A percentile compares a stretch with the other conserved stretches of the same genome.
Conservation (phyloP, 2,329 filamentous ascomycete species). For the Aspergillus bombycis region DNA sequence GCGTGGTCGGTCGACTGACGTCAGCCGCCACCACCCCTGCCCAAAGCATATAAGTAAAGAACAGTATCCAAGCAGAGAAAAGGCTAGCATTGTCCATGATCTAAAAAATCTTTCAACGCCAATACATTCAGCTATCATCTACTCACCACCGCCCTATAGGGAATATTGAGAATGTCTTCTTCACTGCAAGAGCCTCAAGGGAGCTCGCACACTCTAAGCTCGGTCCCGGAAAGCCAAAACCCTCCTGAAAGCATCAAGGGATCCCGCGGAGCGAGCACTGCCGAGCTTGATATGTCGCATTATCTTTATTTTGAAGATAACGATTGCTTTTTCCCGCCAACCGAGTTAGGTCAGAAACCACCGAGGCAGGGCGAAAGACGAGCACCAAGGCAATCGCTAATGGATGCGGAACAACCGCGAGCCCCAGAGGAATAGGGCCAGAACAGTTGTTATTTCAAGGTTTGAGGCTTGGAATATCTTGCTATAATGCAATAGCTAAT, state of each 20-base stretch:
- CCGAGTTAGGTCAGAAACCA: constrained; percentile 28
- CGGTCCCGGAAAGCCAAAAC: not conserved
- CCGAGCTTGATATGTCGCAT: constrained; percentile 31
- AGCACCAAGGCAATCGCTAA: constrained; percentile 2
- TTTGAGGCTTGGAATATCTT: not conserved
- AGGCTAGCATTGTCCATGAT: not conserved
- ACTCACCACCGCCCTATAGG: not conserved
- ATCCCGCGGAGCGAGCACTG: constrained; percentile 8
- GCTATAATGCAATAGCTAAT: not conserved
- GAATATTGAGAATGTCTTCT: not conserved
- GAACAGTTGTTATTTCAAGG: no score
- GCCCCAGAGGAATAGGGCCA: not conserved
- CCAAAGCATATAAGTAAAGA: not conserved
- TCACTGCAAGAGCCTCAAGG: not conserved
- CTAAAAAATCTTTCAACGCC: not conserved
- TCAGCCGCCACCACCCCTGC: constrained; percentile 4
- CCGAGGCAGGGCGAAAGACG: not conserved
- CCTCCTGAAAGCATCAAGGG: not conserved
- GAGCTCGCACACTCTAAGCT: not conserved
- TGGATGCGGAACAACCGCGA: not conserved
- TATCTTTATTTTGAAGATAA: constrained; percentile 42
- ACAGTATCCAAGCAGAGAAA: not conserved
- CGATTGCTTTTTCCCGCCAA: constrained; percentile 38
- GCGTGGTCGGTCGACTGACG: not conserved
- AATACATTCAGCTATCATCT: not conserved